A percentile compares a stretch with the other conserved stretches of the same genome.
These are phyloP conservation scores for Phytopythium boreale DNA, from an alignment of 352 stramenopile species.

Conservation along the genomic window DNA sequence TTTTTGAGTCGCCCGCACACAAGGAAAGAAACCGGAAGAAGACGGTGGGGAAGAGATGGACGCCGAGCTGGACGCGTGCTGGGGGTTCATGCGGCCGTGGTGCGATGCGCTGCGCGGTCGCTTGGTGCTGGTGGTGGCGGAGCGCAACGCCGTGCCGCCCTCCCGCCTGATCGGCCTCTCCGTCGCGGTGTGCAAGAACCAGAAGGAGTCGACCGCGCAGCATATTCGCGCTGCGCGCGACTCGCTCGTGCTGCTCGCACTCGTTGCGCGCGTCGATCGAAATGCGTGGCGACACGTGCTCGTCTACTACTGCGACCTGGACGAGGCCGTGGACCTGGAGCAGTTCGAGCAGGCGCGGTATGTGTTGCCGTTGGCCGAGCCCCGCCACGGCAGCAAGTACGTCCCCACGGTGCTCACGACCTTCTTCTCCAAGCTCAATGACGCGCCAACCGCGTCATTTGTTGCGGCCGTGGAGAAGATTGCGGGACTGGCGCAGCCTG, in stretches of 20 bases:
- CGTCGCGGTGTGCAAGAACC: background rate
- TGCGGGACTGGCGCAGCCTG: no score
- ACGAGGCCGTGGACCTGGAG: background rate
- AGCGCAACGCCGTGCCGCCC: background rate
- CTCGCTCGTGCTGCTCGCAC: background rate
- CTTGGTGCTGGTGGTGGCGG: background rate
- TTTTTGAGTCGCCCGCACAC: no score
- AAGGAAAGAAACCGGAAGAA: no score
- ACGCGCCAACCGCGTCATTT: background rate
- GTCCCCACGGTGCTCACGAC: background rate
- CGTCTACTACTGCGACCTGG: background rate
- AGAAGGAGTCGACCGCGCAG: no score
- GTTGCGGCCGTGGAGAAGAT: background rate
- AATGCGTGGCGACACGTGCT: background rate
- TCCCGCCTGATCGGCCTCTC: background rate
- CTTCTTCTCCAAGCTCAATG: background rate
- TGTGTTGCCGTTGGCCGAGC: no score
- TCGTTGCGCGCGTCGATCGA: background rate
- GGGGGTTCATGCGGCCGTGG: background rate
- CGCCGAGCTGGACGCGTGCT: background rate
- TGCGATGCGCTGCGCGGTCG: background rate
- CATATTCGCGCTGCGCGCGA: no score
- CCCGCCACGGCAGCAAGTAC: background rate
- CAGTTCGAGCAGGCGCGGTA: no score
- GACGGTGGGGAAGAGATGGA: no score